Conservation (phyloP, 768 basidiomycete genomes). For the Nevesoporus exiguus region DNA sequence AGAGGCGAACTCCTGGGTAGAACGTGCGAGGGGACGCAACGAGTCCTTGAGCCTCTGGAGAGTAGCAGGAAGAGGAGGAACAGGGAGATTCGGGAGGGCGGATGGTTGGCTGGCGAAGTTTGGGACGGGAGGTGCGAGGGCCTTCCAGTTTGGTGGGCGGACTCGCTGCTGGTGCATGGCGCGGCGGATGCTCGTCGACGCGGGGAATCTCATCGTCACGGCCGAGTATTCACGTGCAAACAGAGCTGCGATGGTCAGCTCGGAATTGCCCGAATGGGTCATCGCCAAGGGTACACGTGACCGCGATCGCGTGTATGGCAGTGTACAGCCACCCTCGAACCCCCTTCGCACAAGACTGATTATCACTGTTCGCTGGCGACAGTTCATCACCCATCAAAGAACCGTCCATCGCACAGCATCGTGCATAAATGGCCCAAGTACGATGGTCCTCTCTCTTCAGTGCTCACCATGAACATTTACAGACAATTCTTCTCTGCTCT, state of each 20-base stretch:
- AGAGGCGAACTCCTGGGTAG: constrained; percentile 52
- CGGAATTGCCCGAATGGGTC: not conserved
- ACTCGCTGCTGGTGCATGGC: constrained; percentile 15
- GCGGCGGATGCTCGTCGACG: constrained; percentile 3
- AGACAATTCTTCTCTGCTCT: not conserved
- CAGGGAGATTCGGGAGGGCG: constrained; percentile 66
- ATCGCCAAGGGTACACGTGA: no score
- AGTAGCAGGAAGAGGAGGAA: constrained; percentile 65
- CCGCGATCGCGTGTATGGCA: no score
- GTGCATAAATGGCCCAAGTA: not conserved
- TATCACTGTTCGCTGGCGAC: not conserved
- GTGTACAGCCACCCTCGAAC: no score
- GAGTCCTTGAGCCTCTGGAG: constrained; percentile 65
- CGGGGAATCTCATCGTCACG: not conserved
- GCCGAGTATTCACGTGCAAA: constrained; percentile 12
- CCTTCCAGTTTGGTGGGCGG: constrained; percentile 67
- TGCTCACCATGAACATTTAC: not conserved
- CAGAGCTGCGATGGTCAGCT: not conserved
- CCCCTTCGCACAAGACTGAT: no score
- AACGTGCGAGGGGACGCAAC: constrained; percentile 69
- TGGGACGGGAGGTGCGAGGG: constrained; percentile 56
- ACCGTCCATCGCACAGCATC: no score
- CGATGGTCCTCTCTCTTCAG: not conserved
- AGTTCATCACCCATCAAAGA: not conserved
- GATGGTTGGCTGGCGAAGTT: constrained; percentile 65